Evolutionary conservation across 1,284 basidiomycete genomes (phyloP), one percentile per base, ranked within the genome.

Genomic region (Abortiporus biennis): DNA sequence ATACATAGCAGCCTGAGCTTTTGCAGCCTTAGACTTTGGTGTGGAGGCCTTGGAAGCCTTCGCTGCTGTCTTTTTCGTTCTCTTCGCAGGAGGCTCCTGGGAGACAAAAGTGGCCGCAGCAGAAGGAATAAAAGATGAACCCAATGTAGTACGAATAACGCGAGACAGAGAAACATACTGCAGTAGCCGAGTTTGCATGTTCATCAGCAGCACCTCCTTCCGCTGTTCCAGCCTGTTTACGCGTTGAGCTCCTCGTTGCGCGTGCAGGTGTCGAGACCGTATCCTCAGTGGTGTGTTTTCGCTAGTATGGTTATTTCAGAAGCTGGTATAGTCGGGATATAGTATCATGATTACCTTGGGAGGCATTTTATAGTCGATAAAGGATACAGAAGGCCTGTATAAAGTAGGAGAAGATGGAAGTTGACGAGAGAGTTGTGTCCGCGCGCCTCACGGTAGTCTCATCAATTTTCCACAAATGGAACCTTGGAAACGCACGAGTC

Each of bases 241-340:
- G 72, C 33, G 73, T 77, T 32, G 67, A 52, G 56, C 72, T 69
- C 51, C 70, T 62, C 30, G 70, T 59, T 9, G 27, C 27, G 27
- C 27, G 8, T 38, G 63, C 49, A 19, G 64, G 40, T 19, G 58
- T 57, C 39, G 53, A 54, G 31, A 54, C 52, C n/a, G 54, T 46
- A 6, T 56, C 57, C 13, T 61, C 64, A 3, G 50, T 63, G 3
- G 52, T 51, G 47, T 66, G 67, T 57, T 73, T 74, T 46, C 71
- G 62, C 72, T 74, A 45, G 11, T 15, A 13, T 27, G 22, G 9
- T 31, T 43, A 37, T 21, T 43, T 37, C 23, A n/a, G n/a, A n/a
- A n/a, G n/a, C n/a, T n/a, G n/a, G n/a, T 33, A 36, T n/a, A 42
- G 29, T 42, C 40, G 27, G 27, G 9, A 30, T 30, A n/a, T 30